phyloP scores from a whole-genome alignment of 108 stramenopile genomes.

The Cyclostephanos invisitatus region DNA sequence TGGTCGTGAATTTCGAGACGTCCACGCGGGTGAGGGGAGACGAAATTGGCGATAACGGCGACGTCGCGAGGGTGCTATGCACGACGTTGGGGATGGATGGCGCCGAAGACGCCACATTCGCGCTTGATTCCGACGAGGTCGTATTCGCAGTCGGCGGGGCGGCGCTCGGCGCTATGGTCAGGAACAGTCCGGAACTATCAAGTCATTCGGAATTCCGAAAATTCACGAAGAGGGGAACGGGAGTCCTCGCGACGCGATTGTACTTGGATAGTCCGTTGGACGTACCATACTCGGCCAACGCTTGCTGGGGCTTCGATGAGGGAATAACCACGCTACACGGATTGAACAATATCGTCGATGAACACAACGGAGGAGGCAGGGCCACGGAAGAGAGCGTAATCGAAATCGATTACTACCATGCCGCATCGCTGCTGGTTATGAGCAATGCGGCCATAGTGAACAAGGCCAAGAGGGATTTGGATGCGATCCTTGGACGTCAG shows the following conservation, averaged over 20 bases:
- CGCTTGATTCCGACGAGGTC: slow-evolving; percentile 65
- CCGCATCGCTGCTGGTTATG: slow-evolving; percentile 65
- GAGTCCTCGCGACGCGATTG: slow-evolving; percentile 75
- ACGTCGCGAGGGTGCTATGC: slow-evolving; percentile 31
- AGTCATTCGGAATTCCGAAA: slow-evolving; percentile 62
- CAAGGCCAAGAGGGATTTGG: slow-evolving; percentile 65
- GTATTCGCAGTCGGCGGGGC: slow-evolving; percentile 79
- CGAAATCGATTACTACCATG: slow-evolving; percentile 87
- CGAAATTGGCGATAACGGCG: slow-evolving; percentile 8
- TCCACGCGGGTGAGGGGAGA: slow-evolving; percentile 59
- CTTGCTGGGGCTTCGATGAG: slow-evolving; percentile 85
- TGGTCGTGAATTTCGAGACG: slow-evolving; percentile 52
- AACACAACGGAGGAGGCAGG: slow-evolving; percentile 11
- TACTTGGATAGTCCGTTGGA: slow-evolving; percentile 62
- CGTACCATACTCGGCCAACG: slow-evolving; percentile 75
- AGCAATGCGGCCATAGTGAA: slow-evolving; percentile 63
- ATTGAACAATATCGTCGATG: neutral
- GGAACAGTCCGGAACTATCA: slow-evolving; percentile 56
- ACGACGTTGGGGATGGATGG: neutral
- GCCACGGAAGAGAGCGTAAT: slow-evolving; percentile 45
- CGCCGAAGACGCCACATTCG: neutral
- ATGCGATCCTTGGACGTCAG: slow-evolving; percentile 53
- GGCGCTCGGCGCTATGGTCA: slow-evolving; percentile 68
- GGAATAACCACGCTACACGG: slow-evolving; percentile 71
- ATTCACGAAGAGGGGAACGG: slow-evolving; percentile 73